These are phyloP conservation scores for Oenanthe sinensis DNA, from an alignment of 129 eudicot species.

Conservation along the genomic window DNA sequence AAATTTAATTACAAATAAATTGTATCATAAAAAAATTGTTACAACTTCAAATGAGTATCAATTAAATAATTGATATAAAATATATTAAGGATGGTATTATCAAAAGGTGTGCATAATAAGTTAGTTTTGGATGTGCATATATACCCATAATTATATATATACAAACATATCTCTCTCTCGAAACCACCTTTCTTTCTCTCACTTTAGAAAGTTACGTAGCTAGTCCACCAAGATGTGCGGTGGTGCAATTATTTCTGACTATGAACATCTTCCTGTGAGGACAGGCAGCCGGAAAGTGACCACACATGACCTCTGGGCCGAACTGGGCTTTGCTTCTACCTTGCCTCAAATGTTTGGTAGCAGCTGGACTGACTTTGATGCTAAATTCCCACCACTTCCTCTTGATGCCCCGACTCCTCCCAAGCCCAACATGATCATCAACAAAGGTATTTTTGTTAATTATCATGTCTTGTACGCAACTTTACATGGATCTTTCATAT, in stretches of 20 bases:
- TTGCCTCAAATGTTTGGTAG: slow-evolving; percentile 11
- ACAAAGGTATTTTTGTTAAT: not conserved
- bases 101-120: too few species aligned
- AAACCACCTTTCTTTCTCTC: not conserved
- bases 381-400: slow-evolving; percentile 9
- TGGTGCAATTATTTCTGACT: slow-evolving; percentile 60
- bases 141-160: too few species aligned
- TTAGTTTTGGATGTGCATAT: too few species aligned
- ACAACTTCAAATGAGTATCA: too few species aligned
- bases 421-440: slow-evolving; percentile 17
- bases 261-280: slow-evolving; percentile 26
- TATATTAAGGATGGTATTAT: too few species aligned
- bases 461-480: not conserved
- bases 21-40: too few species aligned
- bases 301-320: slow-evolving; percentile 49
- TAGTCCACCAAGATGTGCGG: slow-evolving; percentile 49
- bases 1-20: too few species aligned
- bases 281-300: slow-evolving; percentile 31
- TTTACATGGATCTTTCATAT: not conserved
- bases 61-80: too few species aligned
- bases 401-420: slow-evolving; percentile 14
- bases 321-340: slow-evolving; percentile 28
- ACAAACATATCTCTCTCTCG: too few species aligned
- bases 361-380: not conserved
- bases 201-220: not conserved